Evolutionary conservation across 2,329 filamentous ascomycete species (phyloP).

Genomic region (Juglanconis sp.): DNA sequence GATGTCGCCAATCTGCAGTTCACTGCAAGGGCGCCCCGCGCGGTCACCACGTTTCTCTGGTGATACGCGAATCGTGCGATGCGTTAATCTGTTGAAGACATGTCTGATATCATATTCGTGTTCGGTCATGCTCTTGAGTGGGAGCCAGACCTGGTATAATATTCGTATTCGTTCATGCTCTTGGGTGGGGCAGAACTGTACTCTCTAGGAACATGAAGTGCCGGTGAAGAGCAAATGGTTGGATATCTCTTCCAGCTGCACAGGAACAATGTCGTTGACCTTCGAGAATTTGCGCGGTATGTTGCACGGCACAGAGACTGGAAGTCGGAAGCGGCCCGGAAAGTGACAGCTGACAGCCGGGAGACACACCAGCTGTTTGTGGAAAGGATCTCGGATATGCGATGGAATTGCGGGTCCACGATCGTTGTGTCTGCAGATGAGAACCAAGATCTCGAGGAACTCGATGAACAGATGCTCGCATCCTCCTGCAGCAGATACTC

Average conservation of each 20-base stretch:
- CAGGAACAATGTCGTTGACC: too few relatives aligned
- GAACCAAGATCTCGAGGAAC: neutral
- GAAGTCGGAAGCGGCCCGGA: neutral
- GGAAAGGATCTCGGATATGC: neutral
- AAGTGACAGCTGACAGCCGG: constrained; percentile 1
- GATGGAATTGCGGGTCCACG: neutral
- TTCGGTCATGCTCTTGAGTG: too few relatives aligned
- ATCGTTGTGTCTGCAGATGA: neutral
- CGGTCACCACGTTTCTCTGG: too few relatives aligned
- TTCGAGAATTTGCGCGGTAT: too few relatives aligned
- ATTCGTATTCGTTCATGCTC: too few relatives aligned
- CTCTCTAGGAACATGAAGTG: too few relatives aligned
- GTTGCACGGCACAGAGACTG: neutral
- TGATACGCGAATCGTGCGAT: too few relatives aligned
- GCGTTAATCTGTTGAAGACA: neutral
- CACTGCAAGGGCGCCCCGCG: constrained; percentile 6
- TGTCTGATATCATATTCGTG: too few relatives aligned
- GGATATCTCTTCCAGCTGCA: too few relatives aligned
- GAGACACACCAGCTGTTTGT: constrained; percentile 3
- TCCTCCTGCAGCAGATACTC: neutral
- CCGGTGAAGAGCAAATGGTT: too few relatives aligned
- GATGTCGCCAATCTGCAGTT: constrained; percentile 18
- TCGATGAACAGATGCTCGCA: neutral
- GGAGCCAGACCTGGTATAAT: too few relatives aligned
- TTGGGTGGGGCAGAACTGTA: too few relatives aligned